Evolutionary conservation across 2,329 filamentous ascomycete genomes (phyloP).

Genomic region (Xylariaceae sp.): DNA sequence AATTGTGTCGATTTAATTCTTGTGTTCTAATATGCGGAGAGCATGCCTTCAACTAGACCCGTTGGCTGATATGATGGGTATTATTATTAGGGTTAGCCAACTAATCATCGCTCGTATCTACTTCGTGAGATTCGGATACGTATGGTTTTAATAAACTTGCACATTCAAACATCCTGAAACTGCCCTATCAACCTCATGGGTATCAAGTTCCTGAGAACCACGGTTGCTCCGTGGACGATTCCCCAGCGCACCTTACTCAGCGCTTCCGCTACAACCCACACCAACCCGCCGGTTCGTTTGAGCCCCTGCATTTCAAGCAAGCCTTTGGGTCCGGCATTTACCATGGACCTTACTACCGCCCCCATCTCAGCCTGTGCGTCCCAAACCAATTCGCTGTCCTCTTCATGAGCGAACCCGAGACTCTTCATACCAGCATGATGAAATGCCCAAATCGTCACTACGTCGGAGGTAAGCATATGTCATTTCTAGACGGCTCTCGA

Average conservation of each 20-base stretch:
- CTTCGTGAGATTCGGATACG: too few species aligned
- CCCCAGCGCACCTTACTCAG: conserved; percentile 63
- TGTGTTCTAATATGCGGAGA: too few species aligned
- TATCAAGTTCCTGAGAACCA: conserved; percentile 47
- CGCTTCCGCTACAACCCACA: conserved; percentile 57
- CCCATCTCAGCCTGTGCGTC: conserved; percentile 53
- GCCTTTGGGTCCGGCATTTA: conserved; percentile 41
- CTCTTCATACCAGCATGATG: conserved; percentile 45
- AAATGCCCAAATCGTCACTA: conserved; percentile 59
- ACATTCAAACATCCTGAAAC: conserved; percentile 18
- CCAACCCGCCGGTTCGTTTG: conserved; percentile 54
- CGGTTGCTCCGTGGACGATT: conserved; percentile 63
- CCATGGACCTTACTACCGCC: conserved; percentile 44
- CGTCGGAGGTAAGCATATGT: background rate
- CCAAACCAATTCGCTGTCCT: conserved; percentile 54
- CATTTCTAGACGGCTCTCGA: background rate
- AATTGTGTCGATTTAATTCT: too few species aligned
- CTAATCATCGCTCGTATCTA: too few species aligned
- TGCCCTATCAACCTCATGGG: conserved; percentile 29
- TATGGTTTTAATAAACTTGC: too few species aligned
- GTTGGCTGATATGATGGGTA: too few species aligned
- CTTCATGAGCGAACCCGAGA: conserved; percentile 27
- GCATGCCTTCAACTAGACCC: too few species aligned
- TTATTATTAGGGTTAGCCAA: too few species aligned
- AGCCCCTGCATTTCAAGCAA: conserved; percentile 41